Percentiles rank a stretch among this genome's conserved stretches.
Conservation (phyloP, 2,329 filamentous ascomycete species). For the Lasiodiplodia hormozganensis region DNA sequence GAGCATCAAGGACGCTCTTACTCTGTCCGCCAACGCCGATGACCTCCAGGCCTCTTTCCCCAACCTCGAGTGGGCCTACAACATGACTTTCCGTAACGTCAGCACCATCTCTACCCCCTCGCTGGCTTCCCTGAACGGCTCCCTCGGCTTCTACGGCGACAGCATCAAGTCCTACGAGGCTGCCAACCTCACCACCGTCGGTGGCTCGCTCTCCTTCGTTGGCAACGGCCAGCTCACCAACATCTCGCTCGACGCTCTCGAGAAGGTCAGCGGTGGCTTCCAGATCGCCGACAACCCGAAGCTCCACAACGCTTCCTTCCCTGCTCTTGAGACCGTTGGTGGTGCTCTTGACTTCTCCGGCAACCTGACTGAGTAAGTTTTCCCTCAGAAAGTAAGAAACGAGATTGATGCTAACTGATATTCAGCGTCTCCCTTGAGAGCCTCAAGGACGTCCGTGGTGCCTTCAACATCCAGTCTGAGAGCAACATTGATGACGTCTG, state of each 20-base stretch:
- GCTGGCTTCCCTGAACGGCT: conserved; percentile 75
- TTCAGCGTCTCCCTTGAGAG: conserved; percentile 72
- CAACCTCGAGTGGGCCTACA: conserved; percentile 77
- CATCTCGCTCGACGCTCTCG: conserved; percentile 75
- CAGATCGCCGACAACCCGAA: conserved; percentile 90
- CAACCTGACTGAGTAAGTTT: conserved; percentile 79
- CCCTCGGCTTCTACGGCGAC: conserved; percentile 85
- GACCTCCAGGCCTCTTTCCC: conserved; percentile 76
- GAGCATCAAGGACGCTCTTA: conserved; percentile 74
- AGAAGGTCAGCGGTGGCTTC: conserved; percentile 76
- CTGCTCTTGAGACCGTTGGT: conserved; percentile 69
- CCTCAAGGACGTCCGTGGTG: conserved; percentile 54
- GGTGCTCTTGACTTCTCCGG: conserved; percentile 88
- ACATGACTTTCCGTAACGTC: conserved; percentile 84
- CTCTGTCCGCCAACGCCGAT: conserved; percentile 80
- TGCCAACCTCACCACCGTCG: conserved; percentile 74
- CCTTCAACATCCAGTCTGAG: conserved; percentile 59
- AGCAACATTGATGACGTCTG: conserved; percentile 50
- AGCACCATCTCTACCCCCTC: conserved; percentile 75
- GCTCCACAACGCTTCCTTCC: conserved; percentile 73
- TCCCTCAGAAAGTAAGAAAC: background rate
- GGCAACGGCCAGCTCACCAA: conserved; percentile 68
- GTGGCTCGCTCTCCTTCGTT: conserved; percentile 64
- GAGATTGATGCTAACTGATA: conserved; percentile 40
- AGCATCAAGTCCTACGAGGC: conserved; percentile 67